Base-by-base conservation (phyloP, 495 filamentous ascomycete species). In the Xylaria bambusicola region DNA sequence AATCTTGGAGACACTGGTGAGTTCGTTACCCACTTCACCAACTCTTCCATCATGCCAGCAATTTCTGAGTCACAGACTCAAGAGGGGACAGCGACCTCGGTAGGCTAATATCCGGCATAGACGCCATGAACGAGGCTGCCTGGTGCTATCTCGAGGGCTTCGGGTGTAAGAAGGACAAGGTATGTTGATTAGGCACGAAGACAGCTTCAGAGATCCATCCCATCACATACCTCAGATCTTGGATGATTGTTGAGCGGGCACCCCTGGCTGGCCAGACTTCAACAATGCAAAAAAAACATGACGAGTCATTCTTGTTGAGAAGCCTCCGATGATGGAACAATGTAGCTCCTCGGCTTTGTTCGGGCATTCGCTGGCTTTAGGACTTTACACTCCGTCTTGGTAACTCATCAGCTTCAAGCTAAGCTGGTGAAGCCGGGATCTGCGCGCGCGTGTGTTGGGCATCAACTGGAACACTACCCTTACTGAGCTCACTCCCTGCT, bases 71-170 rank as follows among this genome's bases (percentile, higher is more conserved):
- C 56, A 54, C 60, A 54, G 27, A 26, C 35, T 45, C 18, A 49
- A 56, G 60, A 53, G 50, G 56, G 29, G 20, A 27, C 54, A 61
- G 23, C 42, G 44, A 49, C 52, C 45, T 56, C 41, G 51, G 60
- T 62, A 61, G 60, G 63, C 66, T 51, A 56, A 65, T 65, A 9
- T 52, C 52, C 41, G 49, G 52, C 47, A 52, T 63, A 83, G 94
- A 99, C 79, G 95, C 93, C 45, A 97, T 97, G 92, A 96, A 97
- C 71, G 93, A 97, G 71, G 88, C 88, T 63, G 94, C 88, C 23
- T 95, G 92, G 91, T 99, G 95, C 75, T 98, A 95, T 78, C 72
- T 93, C 18, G 89, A 96, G 67, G 94, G 94, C 12, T 96, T 95
- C 73, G 94, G 94, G 23, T 90, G 89, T 58, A 92, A 90, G 74